Conservation (phyloP, 2,329 filamentous ascomycete species). For the Hymenoscyphus repandus region DNA sequence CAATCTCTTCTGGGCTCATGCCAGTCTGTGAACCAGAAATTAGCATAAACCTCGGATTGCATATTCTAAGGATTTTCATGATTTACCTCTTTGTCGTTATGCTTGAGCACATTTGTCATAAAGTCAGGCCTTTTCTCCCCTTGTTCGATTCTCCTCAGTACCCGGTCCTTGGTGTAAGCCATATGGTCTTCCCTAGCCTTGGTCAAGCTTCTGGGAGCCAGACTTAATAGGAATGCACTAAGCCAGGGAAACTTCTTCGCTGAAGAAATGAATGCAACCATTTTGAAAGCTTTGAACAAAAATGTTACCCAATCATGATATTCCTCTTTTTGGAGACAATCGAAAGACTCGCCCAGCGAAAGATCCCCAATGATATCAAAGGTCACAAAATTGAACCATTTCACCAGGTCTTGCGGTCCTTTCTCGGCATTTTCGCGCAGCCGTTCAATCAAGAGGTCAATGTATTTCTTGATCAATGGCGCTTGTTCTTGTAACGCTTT, state of each 20-base stretch:
- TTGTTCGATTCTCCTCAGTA: slow-evolving; percentile 2
- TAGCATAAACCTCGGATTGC: no score
- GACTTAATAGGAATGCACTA: slow-evolving; percentile 4
- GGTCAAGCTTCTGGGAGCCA: slow-evolving; percentile 5
- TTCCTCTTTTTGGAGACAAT: slow-evolving; percentile 24
- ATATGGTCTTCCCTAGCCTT: slow-evolving; percentile 11
- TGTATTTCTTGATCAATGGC: slow-evolving; percentile 20
- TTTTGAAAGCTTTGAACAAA: slow-evolving; percentile 24
- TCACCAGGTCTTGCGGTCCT: slow-evolving; percentile 22
- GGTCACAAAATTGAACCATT: slow-evolving; percentile 33
- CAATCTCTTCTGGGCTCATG: slow-evolving; percentile 6
- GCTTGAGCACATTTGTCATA: slow-evolving; percentile 25
- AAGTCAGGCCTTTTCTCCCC: slow-evolving; percentile 32
- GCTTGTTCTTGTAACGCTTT: background rate
- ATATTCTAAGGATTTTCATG: no score
- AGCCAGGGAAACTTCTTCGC: slow-evolving; percentile 15
- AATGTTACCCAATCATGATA: slow-evolving; percentile 27
- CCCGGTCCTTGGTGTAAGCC: slow-evolving; percentile 17
- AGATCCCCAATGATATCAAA: slow-evolving; percentile 40
- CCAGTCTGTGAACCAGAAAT: background rate
- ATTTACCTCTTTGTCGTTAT: slow-evolving; percentile 13
- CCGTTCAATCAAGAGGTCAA: slow-evolving; percentile 10
- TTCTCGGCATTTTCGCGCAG: slow-evolving; percentile 6
- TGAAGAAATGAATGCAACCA: slow-evolving; percentile 15
- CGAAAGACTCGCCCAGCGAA: slow-evolving; percentile 39